Evolutionary conservation across 257 asterid genomes (phyloP).

Genomic region (Paulownia fortunei): DNA sequence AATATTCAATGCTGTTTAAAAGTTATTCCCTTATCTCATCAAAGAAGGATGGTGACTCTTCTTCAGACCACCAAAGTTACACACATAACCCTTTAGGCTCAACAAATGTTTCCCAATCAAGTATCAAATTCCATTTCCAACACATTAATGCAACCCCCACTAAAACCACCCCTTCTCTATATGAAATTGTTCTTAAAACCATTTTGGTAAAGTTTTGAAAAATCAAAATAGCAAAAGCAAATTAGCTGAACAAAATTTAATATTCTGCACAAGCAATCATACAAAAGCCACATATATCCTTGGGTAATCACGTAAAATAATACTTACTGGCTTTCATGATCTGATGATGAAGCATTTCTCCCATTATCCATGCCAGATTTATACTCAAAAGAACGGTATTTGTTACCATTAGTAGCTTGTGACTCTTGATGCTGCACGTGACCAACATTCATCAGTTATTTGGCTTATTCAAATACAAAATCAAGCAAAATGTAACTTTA

Average conservation of each 20-base stretch:
- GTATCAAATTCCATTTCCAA: conserved; percentile 8
- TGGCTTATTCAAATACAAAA: conserved; percentile 28
- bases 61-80: conserved; percentile 26
- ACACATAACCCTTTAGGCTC: background rate
- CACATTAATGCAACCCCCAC: conserved; percentile 17
- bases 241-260: background rate
- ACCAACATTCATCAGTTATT: conserved; percentile 40
- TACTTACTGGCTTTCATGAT: conserved; percentile 89
- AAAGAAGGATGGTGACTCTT: conserved; percentile 1
- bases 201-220: background rate
- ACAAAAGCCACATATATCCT: conserved; percentile 6
- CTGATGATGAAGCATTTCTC: conserved; percentile 77
- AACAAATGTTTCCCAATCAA: conserved; percentile 3
- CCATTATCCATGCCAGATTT: conserved; percentile 69
- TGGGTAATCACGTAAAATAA: conserved; percentile 14
- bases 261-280: conserved; percentile 22
- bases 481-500: conserved; percentile 19
- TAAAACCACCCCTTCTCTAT: conserved; percentile 13
- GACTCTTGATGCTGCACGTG: conserved; percentile 80
- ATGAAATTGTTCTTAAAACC: conserved; percentile 7
- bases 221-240: background rate
- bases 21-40: background rate
- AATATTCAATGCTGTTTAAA: background rate
- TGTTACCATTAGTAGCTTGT: conserved; percentile 62
- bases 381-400: conserved; percentile 73